Conservation (phyloP, 257 asterid species). For the Scutellaria galericulata region DNA sequence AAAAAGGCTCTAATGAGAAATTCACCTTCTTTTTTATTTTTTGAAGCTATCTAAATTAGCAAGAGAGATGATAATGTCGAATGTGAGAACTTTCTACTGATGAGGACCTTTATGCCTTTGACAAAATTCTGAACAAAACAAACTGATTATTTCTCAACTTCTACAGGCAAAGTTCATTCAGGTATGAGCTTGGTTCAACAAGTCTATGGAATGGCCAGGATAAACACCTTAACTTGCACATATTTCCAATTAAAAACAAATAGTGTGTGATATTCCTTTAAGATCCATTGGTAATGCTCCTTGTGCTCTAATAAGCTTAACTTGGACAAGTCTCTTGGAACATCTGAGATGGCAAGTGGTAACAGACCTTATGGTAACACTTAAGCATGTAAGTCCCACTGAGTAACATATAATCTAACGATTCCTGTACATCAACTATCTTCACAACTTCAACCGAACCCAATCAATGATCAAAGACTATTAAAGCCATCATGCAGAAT, state of each 20-base stretch:
- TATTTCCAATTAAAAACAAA: too few relatives aligned
- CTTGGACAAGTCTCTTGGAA: background rate
- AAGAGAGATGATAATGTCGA: constrained; percentile 9
- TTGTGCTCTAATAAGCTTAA: too few relatives aligned
- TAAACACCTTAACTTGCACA: background rate
- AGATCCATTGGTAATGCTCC: background rate
- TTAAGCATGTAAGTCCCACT: background rate
- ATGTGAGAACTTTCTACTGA: background rate
- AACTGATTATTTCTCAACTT: background rate
- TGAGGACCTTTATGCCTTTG: background rate
- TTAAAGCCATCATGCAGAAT: background rate
- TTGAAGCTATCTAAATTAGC: background rate
- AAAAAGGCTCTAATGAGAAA: background rate
- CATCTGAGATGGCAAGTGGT: background rate
- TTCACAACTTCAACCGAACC: background rate
- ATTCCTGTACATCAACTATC: background rate
- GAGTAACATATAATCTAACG: background rate
- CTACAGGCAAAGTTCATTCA: background rate
- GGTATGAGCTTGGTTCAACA: background rate
- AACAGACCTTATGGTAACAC: background rate
- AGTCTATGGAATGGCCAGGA: constrained; percentile 1
- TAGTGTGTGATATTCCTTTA: too few relatives aligned
- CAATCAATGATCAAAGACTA: background rate
- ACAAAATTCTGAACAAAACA: background rate
- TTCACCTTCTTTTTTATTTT: background rate